phyloP scores from a whole-genome alignment of 1,284 basidiomycete species.

The Bjerkandera adusta region DNA sequence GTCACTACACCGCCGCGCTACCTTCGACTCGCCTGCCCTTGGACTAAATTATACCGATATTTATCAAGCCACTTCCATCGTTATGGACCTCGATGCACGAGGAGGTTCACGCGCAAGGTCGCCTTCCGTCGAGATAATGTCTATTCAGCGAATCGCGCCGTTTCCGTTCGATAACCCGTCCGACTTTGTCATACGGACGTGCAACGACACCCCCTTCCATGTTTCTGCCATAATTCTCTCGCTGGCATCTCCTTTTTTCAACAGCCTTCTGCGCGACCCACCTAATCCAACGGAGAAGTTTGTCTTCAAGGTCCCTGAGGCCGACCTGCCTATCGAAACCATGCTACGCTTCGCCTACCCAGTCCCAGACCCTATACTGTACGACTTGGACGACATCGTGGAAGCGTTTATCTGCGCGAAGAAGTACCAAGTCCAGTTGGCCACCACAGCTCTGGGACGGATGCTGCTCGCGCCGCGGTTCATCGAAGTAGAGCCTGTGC shows the following conservation, averaged over 20 bases:
- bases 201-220: not conserved
- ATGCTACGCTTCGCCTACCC: constrained; percentile 19
- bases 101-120: not conserved
- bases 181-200: constrained; percentile 5
- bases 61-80: too few relatives aligned
- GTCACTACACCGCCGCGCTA: too few relatives aligned
- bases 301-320: constrained; percentile 15
- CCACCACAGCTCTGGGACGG: constrained; percentile 49
- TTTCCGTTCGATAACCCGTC: constrained; percentile 1
- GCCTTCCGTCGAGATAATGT: constrained; percentile 2
- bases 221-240: not conserved
- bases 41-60: too few relatives aligned
- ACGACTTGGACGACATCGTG: constrained; percentile 49
- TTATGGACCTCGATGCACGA: not conserved
- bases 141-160: not conserved
- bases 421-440: constrained; percentile 63
- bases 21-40: too few relatives aligned
- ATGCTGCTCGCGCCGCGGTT: constrained; percentile 47
- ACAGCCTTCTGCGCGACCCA: constrained; percentile 7
- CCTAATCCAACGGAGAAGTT: not conserved
- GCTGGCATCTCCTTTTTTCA: constrained; percentile 20
- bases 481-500: constrained; percentile 44
- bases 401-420: constrained; percentile 54
- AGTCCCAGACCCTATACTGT: constrained; percentile 38
- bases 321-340: constrained; percentile 13